Evolutionary conservation across 169 alveolate species (phyloP).

Genomic region (Plasmodium gallinaceum): DNA sequence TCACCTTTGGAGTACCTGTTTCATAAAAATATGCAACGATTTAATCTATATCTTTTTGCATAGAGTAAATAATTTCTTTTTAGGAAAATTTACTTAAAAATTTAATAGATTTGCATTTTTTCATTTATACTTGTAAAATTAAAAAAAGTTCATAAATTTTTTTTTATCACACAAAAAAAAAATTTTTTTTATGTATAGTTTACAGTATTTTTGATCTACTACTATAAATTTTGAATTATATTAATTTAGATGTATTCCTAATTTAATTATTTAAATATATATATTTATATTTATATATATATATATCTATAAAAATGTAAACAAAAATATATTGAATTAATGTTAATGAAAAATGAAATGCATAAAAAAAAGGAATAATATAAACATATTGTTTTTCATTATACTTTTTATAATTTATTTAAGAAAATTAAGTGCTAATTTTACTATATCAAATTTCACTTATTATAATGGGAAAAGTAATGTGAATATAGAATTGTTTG

Average conservation of each 20-base stretch:
- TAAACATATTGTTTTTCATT: conserved; percentile 23
- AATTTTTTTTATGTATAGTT: conserved; percentile 1
- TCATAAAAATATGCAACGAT: conserved; percentile 19
- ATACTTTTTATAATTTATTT: conserved; percentile 25
- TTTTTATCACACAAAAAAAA: neutral
- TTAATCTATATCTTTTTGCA: conserved; percentile 9
- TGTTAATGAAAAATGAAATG: conserved; percentile 37
- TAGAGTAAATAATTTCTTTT: neutral
- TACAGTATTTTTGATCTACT: conserved; percentile 1
- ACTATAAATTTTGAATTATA: conserved; percentile 20
- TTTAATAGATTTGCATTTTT: neutral
- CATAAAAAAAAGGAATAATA: conserved; percentile 2
- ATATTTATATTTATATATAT: conserved; percentile 19
- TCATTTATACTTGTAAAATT: neutral
- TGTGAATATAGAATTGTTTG: conserved; percentile 20
- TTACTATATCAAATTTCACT: conserved; percentile 36
- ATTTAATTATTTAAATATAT: conserved; percentile 3
- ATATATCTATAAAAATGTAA: neutral
- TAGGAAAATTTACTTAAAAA: neutral
- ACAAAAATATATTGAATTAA: conserved; percentile 12
- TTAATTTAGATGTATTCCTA: conserved; percentile 9
- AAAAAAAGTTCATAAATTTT: neutral
- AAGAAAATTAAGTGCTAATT: conserved; percentile 39
- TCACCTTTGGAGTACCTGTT: neutral
- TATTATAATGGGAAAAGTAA: conserved; percentile 15